phyloP scores from a whole-genome alignment of 2,329 filamentous ascomycete genomes.

The Chaetothyriales sp. region DNA sequence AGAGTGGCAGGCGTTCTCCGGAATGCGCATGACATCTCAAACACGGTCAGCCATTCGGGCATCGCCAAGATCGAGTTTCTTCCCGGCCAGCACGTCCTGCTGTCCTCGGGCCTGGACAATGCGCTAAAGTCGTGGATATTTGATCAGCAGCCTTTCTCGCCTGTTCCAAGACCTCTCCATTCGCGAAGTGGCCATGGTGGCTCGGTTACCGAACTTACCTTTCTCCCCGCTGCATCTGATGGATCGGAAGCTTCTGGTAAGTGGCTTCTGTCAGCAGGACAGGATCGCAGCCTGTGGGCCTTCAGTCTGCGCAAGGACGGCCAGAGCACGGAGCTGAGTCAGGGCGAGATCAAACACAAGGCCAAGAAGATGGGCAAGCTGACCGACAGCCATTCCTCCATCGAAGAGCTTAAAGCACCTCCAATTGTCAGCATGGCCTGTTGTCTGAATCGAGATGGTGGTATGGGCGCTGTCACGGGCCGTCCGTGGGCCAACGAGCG shows the following conservation, averaged over 20 bases:
- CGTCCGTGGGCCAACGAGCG: conserved; percentile 70
- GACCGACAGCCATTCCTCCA: conserved; percentile 9
- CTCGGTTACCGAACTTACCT: conserved; percentile 65
- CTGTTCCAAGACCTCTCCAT: conserved; percentile 72
- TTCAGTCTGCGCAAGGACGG: conserved; percentile 91
- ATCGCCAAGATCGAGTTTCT: conserved; percentile 83
- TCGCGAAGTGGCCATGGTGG: conserved; percentile 77
- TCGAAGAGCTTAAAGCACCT: conserved; percentile 58
- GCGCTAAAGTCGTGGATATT: conserved; percentile 94
- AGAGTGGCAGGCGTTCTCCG: conserved; percentile 74
- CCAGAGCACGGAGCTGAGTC: conserved; percentile 83
- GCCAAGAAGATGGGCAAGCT: conserved; percentile 51
- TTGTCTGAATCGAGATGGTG: conserved; percentile 84
- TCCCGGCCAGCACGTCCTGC: conserved; percentile 69
- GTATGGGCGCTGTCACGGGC: conserved; percentile 69
- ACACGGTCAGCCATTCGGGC: conserved; percentile 47
- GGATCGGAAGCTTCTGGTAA: conserved; percentile 79
- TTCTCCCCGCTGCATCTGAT: conserved; percentile 77
- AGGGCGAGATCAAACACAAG: conserved; percentile 75
- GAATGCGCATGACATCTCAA: conserved; percentile 60
- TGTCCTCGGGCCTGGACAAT: conserved; percentile 87
- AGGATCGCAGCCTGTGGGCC: conserved; percentile 85
- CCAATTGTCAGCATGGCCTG: conserved; percentile 85
- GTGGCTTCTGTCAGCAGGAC: conserved; percentile 80
- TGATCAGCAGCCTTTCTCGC: conserved; percentile 77